Base-by-base conservation (phyloP, 306 rosid species). In the Medicago arabica region DNA sequence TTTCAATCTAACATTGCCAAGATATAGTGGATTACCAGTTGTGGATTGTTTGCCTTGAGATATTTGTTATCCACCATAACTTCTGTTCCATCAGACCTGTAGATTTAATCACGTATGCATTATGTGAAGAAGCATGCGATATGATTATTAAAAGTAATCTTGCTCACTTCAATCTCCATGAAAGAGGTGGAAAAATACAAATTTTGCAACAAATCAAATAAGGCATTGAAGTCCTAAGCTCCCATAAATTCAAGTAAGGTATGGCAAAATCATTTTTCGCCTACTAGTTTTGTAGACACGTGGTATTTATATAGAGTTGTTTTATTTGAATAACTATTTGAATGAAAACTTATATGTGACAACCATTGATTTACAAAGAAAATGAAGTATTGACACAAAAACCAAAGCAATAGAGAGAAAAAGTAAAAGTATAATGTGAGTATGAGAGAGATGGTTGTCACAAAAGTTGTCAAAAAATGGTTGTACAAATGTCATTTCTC, bases 61-160 rank as follows among this genome's bases (percentile, higher is more conserved):
- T 88, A 91, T 79, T 86, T 93, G 92, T 93, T 93, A 78, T 89
- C 93, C 85, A 93, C 98, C 83, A 84, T 74, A 77, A 91, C 89
- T 89, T 89, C 97, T 39, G 90, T 68, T 47, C 97, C 98, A 78
- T 93, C 96, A 13, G 96, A 88, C 89, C 98, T 93, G 81, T 55
- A 71, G 64, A 16, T 34, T n/a, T 61, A 58, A 57, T 59, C 63
- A 75, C 21, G 57, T 63, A 19, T 69, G 47, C 75, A 23, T 65
- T 16, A 79, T 70, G 71, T 14, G 12, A 69, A 68, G 57, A 78
- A 70, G 74, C 40, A 79, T 8, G 53, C 31, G 5, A 53, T 40
- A 64, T 72, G 53, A 69, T 58, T 59, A 77, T 8, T 18, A 31
- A 21, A 12, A 61, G 21, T 57, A 36, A 34, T 47, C 28, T 15